Evolutionary conservation across 768 basidiomycete genomes (phyloP).

Genomic region (Boletus rubescentipes): DNA sequence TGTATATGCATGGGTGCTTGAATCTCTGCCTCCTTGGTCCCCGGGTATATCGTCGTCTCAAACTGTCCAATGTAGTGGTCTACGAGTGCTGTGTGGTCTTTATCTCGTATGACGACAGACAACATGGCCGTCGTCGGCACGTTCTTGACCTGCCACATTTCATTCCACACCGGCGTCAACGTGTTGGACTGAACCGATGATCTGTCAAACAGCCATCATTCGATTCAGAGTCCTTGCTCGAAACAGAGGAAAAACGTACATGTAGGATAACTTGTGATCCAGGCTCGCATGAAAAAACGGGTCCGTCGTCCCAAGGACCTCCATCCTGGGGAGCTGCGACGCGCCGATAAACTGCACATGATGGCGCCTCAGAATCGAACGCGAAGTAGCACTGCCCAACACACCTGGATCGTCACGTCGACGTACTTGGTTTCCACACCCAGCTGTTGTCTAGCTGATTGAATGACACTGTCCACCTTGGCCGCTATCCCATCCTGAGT

Average conservation of each 20-base stretch:
- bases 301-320: slow-evolving; percentile 60
- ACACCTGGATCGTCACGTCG: slow-evolving; percentile 57
- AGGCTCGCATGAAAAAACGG: slow-evolving; percentile 72
- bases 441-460: slow-evolving; percentile 32
- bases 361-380: slow-evolving; percentile 4
- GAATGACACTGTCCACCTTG: slow-evolving; percentile 32
- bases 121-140: slow-evolving; percentile 64
- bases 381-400: slow-evolving; percentile 3
- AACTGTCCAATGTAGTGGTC: slow-evolving; percentile 70
- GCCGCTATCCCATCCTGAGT: neutral
- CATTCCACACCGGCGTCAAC: slow-evolving; percentile 71
- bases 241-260: slow-evolving; percentile 42
- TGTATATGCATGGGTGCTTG: slow-evolving; percentile 50
- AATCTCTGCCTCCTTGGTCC: slow-evolving; percentile 66
- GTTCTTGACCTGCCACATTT: slow-evolving; percentile 69
- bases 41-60: slow-evolving; percentile 49
- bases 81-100: slow-evolving; percentile 54
- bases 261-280: slow-evolving; percentile 61
- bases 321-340: slow-evolving; percentile 66
- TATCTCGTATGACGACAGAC: slow-evolving; percentile 63
- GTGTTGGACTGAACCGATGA: slow-evolving; percentile 63
- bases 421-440: slow-evolving; percentile 46
- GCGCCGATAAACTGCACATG: slow-evolving; percentile 66
- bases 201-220: slow-evolving; percentile 34
- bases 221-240: neutral